Evolutionary conservation across 2,329 filamentous ascomycete genomes (phyloP).

Genomic region (Geosmithia putterillii): DNA sequence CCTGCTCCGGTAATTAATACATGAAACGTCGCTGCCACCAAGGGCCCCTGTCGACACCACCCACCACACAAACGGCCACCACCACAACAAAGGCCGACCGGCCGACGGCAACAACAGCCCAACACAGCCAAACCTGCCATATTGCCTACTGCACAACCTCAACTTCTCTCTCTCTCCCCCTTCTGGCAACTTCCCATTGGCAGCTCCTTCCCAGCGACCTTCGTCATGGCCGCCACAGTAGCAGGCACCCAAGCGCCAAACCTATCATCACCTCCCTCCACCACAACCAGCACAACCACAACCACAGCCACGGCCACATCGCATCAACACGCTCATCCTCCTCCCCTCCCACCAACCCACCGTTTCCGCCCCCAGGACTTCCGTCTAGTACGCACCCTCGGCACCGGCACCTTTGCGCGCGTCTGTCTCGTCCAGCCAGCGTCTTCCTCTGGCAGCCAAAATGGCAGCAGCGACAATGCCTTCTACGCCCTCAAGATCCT

Average conservation of each 20-base stretch:
- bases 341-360: slow-evolving; percentile 12
- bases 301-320: not conserved
- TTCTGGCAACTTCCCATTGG: too few species aligned
- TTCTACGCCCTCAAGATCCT: slow-evolving; percentile 78
- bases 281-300: not conserved
- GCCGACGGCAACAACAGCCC: not conserved
- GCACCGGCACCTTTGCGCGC: slow-evolving; percentile 74
- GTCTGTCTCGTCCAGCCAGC: slow-evolving; percentile 66
- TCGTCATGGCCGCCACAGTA: slow-evolving; percentile 9
- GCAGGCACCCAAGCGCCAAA: slow-evolving; percentile 12
- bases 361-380: slow-evolving; percentile 42
- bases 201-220: too few species aligned
- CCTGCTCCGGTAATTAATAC: too few species aligned
- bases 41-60: not conserved
- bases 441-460: not conserved
- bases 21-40: not conserved
- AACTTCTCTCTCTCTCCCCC: too few species aligned
- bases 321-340: not conserved
- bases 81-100: not conserved
- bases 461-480: slow-evolving; percentile 17
- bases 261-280: slow-evolving; percentile 8
- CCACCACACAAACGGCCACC: not conserved
- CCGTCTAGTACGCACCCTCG: slow-evolving; percentile 60
- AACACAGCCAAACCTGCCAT: not conserved
- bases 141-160: too few species aligned